These are phyloP conservation scores for Lophiostoma macrostomum DNA, from an alignment of 495 filamentous ascomycete genomes.

Conservation along the genomic window DNA sequence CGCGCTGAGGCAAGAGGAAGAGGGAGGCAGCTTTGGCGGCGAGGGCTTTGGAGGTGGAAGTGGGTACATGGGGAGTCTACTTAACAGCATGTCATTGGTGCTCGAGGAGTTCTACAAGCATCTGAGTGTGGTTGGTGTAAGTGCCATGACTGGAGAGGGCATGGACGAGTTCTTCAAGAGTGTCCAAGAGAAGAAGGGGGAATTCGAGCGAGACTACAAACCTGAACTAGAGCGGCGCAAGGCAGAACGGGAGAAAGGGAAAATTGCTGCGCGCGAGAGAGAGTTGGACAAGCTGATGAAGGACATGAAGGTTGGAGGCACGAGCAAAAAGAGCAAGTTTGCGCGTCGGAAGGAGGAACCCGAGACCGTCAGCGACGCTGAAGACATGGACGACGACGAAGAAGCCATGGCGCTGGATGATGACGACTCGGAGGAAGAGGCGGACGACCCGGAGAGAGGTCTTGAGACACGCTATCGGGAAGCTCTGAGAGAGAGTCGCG, in stretches of 20 bases:
- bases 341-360: slow-evolving; percentile 44
- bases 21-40: slow-evolving; percentile 70
- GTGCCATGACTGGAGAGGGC: slow-evolving; percentile 86
- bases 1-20: slow-evolving; percentile 76
- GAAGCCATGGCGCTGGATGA: slow-evolving; percentile 37
- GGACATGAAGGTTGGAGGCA: slow-evolving; percentile 73
- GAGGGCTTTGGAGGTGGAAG: slow-evolving; percentile 72
- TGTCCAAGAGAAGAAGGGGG: slow-evolving; percentile 77
- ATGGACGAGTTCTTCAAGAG: slow-evolving; percentile 90
- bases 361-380: slow-evolving; percentile 59
- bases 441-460: slow-evolving; percentile 39
- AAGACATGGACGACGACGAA: slow-evolving; percentile 52
- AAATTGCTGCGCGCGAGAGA: slow-evolving; percentile 64
- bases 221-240: slow-evolving; percentile 82
- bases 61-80: slow-evolving; percentile 93
- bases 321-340: slow-evolving; percentile 41
- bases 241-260: slow-evolving; percentile 69
- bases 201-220: slow-evolving; percentile 88
- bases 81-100: slow-evolving; percentile 97
- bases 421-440: slow-evolving; percentile 47
- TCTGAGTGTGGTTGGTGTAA: slow-evolving; percentile 86
- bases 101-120: slow-evolving; percentile 97
- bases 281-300: slow-evolving; percentile 91
- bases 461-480: slow-evolving; percentile 60
- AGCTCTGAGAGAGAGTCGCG: slow-evolving; percentile 50